phyloP scores from a whole-genome alignment of 208 protist genomes.

The Acanthamoeba castellanii region DNA sequence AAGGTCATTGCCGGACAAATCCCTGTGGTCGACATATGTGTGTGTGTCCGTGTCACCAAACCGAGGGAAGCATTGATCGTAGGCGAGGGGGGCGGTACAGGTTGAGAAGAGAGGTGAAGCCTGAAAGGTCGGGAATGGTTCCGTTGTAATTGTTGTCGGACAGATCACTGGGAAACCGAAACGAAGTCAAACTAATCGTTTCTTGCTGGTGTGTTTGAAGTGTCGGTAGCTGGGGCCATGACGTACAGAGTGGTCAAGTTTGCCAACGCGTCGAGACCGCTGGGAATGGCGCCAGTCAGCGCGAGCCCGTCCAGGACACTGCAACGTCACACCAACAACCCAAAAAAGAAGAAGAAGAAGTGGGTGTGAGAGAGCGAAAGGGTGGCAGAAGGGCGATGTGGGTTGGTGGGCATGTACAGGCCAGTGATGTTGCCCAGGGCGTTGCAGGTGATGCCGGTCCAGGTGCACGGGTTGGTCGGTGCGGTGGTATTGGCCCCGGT shows the following conservation, averaged over 20 bases:
- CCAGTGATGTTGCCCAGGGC: not conserved
- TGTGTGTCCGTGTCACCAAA: not conserved
- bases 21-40: not conserved
- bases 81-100: not conserved
- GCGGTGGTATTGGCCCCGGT: not conserved
- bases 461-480: not conserved
- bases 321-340: not conserved
- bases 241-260: not conserved
- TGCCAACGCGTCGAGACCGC: not conserved
- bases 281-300: not conserved
- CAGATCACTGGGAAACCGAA: not conserved
- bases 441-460: conserved; percentile 7
- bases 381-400: not conserved
- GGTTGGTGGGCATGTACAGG: not conserved
- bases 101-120: not conserved
- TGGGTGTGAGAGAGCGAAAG: not conserved
- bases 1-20: not conserved
- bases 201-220: too few species aligned
- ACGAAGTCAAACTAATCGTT: not conserved
- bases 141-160: not conserved
- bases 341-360: not conserved
- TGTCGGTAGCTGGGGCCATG: too few species aligned
- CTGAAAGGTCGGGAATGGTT: not conserved
- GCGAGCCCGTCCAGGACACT: not conserved
- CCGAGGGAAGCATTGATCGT: not conserved